phyloP scores from a whole-genome alignment of 768 basidiomycete species.

The Clavaria fumosa region DNA sequence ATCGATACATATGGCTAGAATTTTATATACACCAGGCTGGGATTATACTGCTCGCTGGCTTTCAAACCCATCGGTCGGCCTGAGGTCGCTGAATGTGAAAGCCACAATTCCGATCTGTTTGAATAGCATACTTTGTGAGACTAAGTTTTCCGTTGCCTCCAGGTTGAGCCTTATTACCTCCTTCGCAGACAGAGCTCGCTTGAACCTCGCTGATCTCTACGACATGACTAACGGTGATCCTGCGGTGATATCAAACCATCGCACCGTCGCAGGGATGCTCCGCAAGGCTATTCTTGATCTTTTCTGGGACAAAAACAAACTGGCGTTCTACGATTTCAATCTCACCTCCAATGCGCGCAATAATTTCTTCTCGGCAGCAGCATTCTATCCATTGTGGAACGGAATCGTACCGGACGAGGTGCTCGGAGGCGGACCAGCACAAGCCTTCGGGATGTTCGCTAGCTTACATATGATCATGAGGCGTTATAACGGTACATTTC shows the following conservation, averaged over 20 bases:
- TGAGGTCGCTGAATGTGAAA: constrained; percentile 58
- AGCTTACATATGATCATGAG: constrained; percentile 65
- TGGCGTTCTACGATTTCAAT: constrained; percentile 91
- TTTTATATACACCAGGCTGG: constrained; percentile 23
- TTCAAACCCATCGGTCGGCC: constrained; percentile 24
- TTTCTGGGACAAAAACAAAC: constrained; percentile 65
- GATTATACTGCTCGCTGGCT: constrained; percentile 42
- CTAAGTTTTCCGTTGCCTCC: constrained; percentile 6
- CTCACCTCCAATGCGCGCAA: constrained; percentile 50
- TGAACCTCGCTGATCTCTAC: constrained; percentile 48
- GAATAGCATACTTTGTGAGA: constrained; percentile 74
- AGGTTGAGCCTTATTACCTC: constrained; percentile 1
- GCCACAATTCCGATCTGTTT: constrained; percentile 60
- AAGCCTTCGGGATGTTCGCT: constrained; percentile 59
- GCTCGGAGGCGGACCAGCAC: constrained; percentile 31
- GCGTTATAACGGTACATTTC: constrained; percentile 79
- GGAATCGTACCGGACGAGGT: constrained; percentile 71
- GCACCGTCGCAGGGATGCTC: constrained; percentile 36
- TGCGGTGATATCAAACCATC: constrained; percentile 35
- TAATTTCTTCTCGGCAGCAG: constrained; percentile 53
- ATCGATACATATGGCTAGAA: not conserved
- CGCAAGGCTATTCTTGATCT: constrained; percentile 70
- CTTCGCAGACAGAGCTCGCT: constrained; percentile 42
- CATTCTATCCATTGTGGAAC: constrained; percentile 78
- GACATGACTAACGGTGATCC: constrained; percentile 13